A percentile compares a stretch with the other conserved stretches of the same genome.
phyloP scores from a whole-genome alignment of 371 early-diverging fungal genomes.

The Neoconidiobolus thromboides region DNA sequence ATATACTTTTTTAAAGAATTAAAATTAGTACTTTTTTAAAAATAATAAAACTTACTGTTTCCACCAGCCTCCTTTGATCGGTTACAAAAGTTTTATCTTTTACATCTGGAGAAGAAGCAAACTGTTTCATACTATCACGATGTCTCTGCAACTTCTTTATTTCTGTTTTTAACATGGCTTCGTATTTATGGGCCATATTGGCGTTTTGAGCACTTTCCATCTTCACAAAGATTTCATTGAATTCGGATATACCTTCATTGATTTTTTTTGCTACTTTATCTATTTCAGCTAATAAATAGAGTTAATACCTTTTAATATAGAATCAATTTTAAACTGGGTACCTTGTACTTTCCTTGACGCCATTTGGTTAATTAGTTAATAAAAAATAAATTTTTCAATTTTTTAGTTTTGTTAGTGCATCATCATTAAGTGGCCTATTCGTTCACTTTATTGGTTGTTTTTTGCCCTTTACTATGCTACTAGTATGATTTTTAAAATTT shows the following conservation, averaged over 20 bases:
- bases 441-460: too few species aligned
- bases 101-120: slow-evolving; percentile 79
- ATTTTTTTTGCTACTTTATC: slow-evolving; percentile 90
- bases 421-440: too few species aligned
- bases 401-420: too few species aligned
- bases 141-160: slow-evolving; percentile 91
- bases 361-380: too few species aligned
- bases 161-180: slow-evolving; percentile 90
- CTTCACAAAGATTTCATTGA: slow-evolving; percentile 81
- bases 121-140: slow-evolving; percentile 93
- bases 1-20: slow-evolving; percentile 49
- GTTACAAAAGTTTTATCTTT: slow-evolving; percentile 83
- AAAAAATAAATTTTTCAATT: too few species aligned
- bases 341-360: too few species aligned
- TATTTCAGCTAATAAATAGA: slow-evolving; percentile 46
- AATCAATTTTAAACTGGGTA: too few species aligned
- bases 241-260: slow-evolving; percentile 83
- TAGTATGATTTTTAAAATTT: too few species aligned
- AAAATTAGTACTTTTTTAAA: not conserved
- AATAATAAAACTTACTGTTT: slow-evolving; percentile 25
- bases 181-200: slow-evolving; percentile 90
- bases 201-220: slow-evolving; percentile 54
- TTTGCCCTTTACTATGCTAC: too few species aligned
- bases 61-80: slow-evolving; percentile 83
- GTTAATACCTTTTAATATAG: too few species aligned